Evolutionary conservation across 768 basidiomycete genomes (phyloP).

Genomic region (Basidioascus undulatus): DNA sequence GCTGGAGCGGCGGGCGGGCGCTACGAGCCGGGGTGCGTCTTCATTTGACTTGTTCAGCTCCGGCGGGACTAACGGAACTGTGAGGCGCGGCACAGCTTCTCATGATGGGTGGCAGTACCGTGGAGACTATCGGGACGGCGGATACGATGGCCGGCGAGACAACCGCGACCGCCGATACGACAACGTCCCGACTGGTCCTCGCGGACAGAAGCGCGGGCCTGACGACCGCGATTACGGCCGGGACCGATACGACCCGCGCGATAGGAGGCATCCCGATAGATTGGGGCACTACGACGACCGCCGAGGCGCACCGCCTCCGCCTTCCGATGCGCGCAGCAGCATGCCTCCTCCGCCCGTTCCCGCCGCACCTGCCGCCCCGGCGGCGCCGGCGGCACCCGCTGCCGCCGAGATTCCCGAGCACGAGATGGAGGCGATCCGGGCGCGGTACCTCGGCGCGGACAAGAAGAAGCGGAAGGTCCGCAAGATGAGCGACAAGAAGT

Average conservation of each 20-base stretch:
- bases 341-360: too few species aligned
- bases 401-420: conserved; percentile 49
- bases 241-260: conserved; percentile 4
- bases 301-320: background rate
- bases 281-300: background rate
- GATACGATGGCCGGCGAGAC: conserved; percentile 16
- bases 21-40: background rate
- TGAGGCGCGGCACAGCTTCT: background rate
- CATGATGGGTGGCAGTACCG: too few species aligned
- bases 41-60: background rate
- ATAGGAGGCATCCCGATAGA: background rate
- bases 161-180: conserved; percentile 26
- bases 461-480: conserved; percentile 84
- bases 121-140: background rate
- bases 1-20: background rate
- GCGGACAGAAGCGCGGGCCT: background rate
- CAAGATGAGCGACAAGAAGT: conserved; percentile 86
- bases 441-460: conserved; percentile 81
- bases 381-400: conserved; percentile 23
- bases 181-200: conserved; percentile 2
- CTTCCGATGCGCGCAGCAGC: background rate
- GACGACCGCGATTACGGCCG: conserved; percentile 9
- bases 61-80: background rate
- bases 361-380: too few species aligned
- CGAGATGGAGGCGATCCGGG: conserved; percentile 61